A percentile compares a stretch with the other conserved stretches of the same genome.
phyloP scores from a whole-genome alignment of 768 basidiomycete species.

The Boletus barrowsii region DNA sequence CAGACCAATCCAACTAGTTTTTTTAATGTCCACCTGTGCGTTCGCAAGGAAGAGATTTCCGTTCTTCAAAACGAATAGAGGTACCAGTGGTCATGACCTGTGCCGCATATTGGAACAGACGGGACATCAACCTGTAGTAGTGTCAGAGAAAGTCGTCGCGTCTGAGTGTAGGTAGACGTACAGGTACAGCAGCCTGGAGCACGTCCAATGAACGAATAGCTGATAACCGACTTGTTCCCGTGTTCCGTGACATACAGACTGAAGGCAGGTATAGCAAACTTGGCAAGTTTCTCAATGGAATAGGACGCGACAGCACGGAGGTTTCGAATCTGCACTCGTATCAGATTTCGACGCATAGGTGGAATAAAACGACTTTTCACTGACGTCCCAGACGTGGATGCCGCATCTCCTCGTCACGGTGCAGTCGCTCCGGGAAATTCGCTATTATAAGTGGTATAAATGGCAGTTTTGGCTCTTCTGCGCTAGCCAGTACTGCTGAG shows the following conservation, averaged over 20 bases:
- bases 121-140: conserved; percentile 40
- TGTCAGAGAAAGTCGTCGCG: conserved; percentile 7
- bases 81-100: conserved; percentile 22
- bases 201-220: conserved; percentile 51
- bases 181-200: conserved; percentile 45
- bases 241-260: conserved; percentile 37
- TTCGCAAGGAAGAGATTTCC: conserved; percentile 37
- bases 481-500: conserved; percentile 19
- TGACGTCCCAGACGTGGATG: conserved; percentile 70
- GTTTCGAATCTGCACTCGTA: conserved; percentile 47
- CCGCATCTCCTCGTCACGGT: conserved; percentile 56
- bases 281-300: conserved; percentile 63
- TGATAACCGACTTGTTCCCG: conserved; percentile 40
- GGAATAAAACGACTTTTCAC: conserved; percentile 19
- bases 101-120: conserved; percentile 38
- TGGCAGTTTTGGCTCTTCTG: background rate
- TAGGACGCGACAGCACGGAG: conserved; percentile 67
- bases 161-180: conserved; percentile 30
- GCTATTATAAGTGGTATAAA: conserved; percentile 18
- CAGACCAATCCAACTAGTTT: conserved; percentile 24
- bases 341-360: conserved; percentile 7
- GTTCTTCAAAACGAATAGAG: conserved; percentile 33
- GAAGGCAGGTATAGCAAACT: conserved; percentile 58
- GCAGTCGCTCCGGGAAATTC: conserved; percentile 55
- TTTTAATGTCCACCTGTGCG: conserved; percentile 25